Evolutionary conservation across 2,329 filamentous ascomycete genomes (phyloP), one percentile per base, ranked within the genome.

Genomic region (Sarocladium oryzae): DNA sequence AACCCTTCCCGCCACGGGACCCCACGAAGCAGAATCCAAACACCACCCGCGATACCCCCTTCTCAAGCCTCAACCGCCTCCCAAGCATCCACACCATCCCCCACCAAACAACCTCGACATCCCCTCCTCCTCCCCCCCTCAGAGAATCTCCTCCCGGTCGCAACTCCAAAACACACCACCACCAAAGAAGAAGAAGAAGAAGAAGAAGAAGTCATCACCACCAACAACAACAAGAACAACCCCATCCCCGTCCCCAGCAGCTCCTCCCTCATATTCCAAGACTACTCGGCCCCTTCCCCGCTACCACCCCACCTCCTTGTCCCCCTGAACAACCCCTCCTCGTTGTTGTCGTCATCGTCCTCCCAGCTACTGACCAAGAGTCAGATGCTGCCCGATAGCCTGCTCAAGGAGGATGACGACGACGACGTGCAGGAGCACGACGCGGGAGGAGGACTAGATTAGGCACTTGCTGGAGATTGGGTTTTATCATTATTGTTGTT

Each of bases 311-410:
- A 36, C 54, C 54, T 9, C 30, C 48, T 32, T 56, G 54, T 38
- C 56, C 52, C 15, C 50, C 54, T 8, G 4, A 36, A 40, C 21
- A 13, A 13, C 13, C 28, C 13, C 13, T 13, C 13, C 13, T 13
- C 13, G 7, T 30, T 13, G 7, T 13, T 30, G 28, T 13, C 28
- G 13, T 13, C 28, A 13, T 40, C 36, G n/a, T 55, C 61, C 16
- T 77, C 75, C 8, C 75, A 82, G 61, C 65, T 79, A 16, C 59
- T 74, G 52, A 72, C 73, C 2, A 71, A 69, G 56, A 79, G 76
- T 54, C 77, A 80, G 61, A 71, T 78, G 65, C 62, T 82, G 52
- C 72, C 78, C 2, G 71, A 75, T 38, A 74, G 71, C 53, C 61
- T 75, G 51, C 20, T 74, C 7, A 56, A 61, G 26, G 72, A 73